Evolutionary conservation across 208 protist species (phyloP).

Genomic region (Kentomonas sorsogonicus): DNA sequence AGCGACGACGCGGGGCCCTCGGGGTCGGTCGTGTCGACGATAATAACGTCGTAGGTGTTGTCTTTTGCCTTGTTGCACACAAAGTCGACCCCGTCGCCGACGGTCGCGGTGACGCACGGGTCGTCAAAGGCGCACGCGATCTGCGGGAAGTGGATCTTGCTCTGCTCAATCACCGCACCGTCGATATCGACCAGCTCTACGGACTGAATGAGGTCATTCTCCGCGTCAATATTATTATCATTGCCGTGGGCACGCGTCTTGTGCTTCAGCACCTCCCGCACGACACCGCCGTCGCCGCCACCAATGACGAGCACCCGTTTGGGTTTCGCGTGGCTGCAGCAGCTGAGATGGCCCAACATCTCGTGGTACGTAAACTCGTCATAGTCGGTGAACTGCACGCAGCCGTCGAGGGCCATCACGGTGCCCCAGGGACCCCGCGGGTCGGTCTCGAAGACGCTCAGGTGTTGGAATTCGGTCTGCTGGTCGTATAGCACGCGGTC

Average conservation of each 20-base stretch:
- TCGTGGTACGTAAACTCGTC: slow-evolving; percentile 99
- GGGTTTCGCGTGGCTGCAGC: slow-evolving; percentile 87
- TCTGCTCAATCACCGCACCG: slow-evolving; percentile 78
- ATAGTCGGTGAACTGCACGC: slow-evolving; percentile 94
- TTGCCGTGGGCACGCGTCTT: slow-evolving; percentile 5
- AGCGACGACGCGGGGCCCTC: slow-evolving; percentile 86
- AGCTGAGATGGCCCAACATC: slow-evolving; percentile 95
- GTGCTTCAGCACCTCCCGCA: slow-evolving; percentile 96
- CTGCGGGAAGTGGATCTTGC: slow-evolving; percentile 81
- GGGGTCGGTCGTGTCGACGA: slow-evolving; percentile 93
- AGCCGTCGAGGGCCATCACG: slow-evolving; percentile 96
- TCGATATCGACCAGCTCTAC: slow-evolving; percentile 97
- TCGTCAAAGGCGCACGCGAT: slow-evolving; percentile 69
- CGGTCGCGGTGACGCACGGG: slow-evolving; percentile 56
- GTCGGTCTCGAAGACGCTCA: slow-evolving; percentile 84
- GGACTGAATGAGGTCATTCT: slow-evolving; percentile 63
- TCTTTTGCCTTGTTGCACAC: slow-evolving; percentile 72
- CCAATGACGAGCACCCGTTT: slow-evolving; percentile 96
- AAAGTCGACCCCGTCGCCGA: slow-evolving; percentile 86
- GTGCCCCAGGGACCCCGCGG: slow-evolving; percentile 90
- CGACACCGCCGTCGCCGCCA: slow-evolving; percentile 96
- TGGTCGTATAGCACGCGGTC: slow-evolving; percentile 84
- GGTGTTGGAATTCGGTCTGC: slow-evolving; percentile 79
- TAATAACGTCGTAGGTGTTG: slow-evolving; percentile 90
- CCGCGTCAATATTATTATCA: slow-evolving; percentile 9